Evolutionary conservation across 225 moss, liverwort and hornwort genomes (phyloP), one percentile per base, ranked within the genome.

Genomic region (Ulota crispa): DNA sequence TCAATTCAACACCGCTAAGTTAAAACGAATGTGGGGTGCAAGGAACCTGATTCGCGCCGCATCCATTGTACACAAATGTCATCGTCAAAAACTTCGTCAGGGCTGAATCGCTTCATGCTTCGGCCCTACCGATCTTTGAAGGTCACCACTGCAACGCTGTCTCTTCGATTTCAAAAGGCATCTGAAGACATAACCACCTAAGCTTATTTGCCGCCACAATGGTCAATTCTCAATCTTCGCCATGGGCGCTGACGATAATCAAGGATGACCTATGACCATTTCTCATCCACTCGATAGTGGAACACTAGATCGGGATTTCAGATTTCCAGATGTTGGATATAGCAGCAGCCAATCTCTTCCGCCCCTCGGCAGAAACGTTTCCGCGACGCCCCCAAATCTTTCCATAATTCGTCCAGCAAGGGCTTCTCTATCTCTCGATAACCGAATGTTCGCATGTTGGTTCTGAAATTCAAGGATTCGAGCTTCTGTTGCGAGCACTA

Each of bases 101-200:
- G n/a, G 21, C 24, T 73, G 23, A 67, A 69, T 24, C 37, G 30
- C 70, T 31, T 64, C 70, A 79, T 62, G 20, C 47, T 61, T 71
- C 5, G 53, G 23, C 26, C 71, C 24, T 39, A 6, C 62, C 15
- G 52, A 19, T 34, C 18, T 21, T 47, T 24, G n/a, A 71, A 15
- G 18, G 73, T 28, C 84, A 61, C 81, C 87, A 73, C 64, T 77
- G 73, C 81, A 57, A 36, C 20, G 66, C 70, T 60, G 84, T 76
- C 82, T 82, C 78, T 85, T 85, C 60, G 76, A 32, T 75, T 82
- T 82, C 82, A 85, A 82, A 54, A 75, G 84, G 69, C 80, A 73
- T 77, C 24, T 31, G 41, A 65, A 52, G n/a, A 65, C 14, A 28
- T 32, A 71, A 73, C 70, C 59, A 72, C 72, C 72, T 30, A n/a